Percentiles rank a stretch among this genome's conserved stretches.
Evolutionary conservation across 1,139 yeast species (phyloP).

Genomic region (Yamadazyma diddensiae): DNA sequence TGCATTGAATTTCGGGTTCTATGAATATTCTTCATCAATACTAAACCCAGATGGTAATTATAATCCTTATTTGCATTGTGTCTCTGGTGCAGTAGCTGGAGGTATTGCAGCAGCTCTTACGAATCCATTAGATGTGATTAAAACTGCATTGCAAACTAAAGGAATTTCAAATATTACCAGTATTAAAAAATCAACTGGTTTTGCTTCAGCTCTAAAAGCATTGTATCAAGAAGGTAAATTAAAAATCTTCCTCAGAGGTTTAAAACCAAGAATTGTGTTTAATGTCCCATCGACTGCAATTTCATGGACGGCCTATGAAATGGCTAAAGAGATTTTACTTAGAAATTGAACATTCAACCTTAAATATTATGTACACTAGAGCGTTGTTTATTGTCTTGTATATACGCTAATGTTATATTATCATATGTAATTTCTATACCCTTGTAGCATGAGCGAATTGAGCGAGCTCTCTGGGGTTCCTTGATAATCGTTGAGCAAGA

Average conservation of each 20-base stretch:
- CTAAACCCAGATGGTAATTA: constrained; percentile 77
- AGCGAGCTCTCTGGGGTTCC: constrained; percentile 35
- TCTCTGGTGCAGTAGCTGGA: constrained; percentile 94
- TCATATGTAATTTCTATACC: constrained; percentile 14
- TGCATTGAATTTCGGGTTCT: constrained; percentile 89
- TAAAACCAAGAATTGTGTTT: constrained; percentile 87
- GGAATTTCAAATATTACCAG: constrained; percentile 51
- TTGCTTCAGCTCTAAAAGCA: constrained; percentile 67
- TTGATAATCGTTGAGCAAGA: constrained; percentile 65
- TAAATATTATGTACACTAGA: background rate
- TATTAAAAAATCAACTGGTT: constrained; percentile 63
- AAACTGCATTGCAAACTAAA: constrained; percentile 83
- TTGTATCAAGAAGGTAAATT: constrained; percentile 66
- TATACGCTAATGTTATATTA: constrained; percentile 3
- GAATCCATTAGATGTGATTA: constrained; percentile 92
- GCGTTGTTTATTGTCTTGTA: constrained; percentile 8
- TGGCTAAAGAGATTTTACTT: constrained; percentile 77
- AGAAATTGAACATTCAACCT: constrained; percentile 12
- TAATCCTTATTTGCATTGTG: constrained; percentile 89
- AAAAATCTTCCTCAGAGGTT: constrained; percentile 75
- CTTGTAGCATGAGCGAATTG: constrained; percentile 28
- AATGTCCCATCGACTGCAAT: constrained; percentile 97
- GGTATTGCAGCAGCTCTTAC: constrained; percentile 96
- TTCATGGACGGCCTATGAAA: constrained; percentile 97
- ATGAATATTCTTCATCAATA: constrained; percentile 75